Conservation (phyloP, 2,329 filamentous ascomycete species). For the Cordyceps farinosa region DNA sequence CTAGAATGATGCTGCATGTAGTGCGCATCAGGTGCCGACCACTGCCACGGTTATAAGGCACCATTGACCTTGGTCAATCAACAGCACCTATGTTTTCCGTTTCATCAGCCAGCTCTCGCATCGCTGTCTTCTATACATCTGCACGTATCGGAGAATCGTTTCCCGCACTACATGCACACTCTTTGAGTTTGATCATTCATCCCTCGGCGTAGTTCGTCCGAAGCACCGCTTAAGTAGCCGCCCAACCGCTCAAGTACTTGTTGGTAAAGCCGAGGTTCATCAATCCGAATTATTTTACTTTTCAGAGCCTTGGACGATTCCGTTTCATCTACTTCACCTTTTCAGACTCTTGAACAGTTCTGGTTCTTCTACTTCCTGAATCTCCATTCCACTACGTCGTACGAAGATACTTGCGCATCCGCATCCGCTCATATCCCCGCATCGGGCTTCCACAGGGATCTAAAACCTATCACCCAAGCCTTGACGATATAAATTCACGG, state of each 20-base stretch:
- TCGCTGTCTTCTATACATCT: background rate
- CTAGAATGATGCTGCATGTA: background rate
- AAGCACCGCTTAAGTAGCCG: background rate
- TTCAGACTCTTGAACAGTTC: background rate
- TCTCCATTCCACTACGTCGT: too few species aligned
- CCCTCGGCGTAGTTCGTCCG: background rate
- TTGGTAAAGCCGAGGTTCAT: background rate
- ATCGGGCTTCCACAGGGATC: background rate
- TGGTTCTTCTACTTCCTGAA: background rate
- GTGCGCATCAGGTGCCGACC: background rate
- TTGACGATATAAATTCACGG: background rate
- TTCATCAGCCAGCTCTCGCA: background rate
- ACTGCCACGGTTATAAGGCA: background rate
- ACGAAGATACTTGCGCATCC: background rate
- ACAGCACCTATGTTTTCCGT: background rate
- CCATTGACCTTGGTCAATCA: background rate
- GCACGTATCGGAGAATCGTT: background rate
- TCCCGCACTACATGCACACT: background rate
- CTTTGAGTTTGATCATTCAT: background rate
- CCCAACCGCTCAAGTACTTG: background rate
- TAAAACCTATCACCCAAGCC: background rate
- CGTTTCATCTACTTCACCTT: background rate
- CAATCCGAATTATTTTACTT: background rate
- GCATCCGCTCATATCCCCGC: background rate
- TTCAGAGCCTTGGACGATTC: background rate